Percentiles rank a stretch among this genome's conserved stretches.
Conservation (phyloP, 768 basidiomycete species). For the Trametes maxima region DNA sequence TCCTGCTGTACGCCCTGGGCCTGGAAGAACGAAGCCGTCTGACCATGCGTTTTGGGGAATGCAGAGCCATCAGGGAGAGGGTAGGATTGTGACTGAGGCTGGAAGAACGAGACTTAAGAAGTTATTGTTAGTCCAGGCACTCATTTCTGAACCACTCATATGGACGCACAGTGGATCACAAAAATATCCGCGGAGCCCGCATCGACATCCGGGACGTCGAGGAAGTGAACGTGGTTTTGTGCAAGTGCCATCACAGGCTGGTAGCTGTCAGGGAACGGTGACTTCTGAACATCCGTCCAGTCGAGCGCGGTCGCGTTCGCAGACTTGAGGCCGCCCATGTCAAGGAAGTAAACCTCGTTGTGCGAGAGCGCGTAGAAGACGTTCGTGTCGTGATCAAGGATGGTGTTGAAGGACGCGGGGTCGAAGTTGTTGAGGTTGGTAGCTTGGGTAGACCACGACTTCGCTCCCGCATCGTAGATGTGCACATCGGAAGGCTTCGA, state of each 20-base stretch:
- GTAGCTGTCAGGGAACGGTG: slow-evolving; percentile 57
- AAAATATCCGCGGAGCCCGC: slow-evolving; percentile 78
- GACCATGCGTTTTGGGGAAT: slow-evolving; percentile 71
- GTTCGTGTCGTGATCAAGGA: slow-evolving; percentile 95
- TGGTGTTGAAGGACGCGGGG: slow-evolving; percentile 61
- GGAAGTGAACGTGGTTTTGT: slow-evolving; percentile 85
- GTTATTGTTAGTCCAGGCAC: background rate
- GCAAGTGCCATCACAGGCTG: slow-evolving; percentile 79
- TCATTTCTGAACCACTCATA: background rate
- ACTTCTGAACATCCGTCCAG: slow-evolving; percentile 65
- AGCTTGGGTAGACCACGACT: slow-evolving; percentile 79
- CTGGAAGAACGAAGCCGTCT: slow-evolving; percentile 72
- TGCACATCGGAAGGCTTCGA: slow-evolving; percentile 70
- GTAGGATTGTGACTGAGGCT: slow-evolving; percentile 67
- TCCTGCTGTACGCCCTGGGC: slow-evolving; percentile 61
- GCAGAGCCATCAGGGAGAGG: slow-evolving; percentile 44
- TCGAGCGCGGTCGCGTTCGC: slow-evolving; percentile 58
- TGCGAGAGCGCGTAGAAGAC: slow-evolving; percentile 78
- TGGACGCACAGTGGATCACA: slow-evolving; percentile 82
- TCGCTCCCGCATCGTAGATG: slow-evolving; percentile 75
- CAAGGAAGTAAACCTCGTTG: slow-evolving; percentile 65
- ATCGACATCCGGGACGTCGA: slow-evolving; percentile 66
- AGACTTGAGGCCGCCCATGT: slow-evolving; percentile 65
- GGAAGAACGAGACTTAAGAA: slow-evolving; percentile 71
- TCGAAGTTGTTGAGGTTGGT: slow-evolving; percentile 59